Evolutionary conservation across 2,329 filamentous ascomycete species (phyloP).

Genomic region (Colletotrichum cuscutae): DNA sequence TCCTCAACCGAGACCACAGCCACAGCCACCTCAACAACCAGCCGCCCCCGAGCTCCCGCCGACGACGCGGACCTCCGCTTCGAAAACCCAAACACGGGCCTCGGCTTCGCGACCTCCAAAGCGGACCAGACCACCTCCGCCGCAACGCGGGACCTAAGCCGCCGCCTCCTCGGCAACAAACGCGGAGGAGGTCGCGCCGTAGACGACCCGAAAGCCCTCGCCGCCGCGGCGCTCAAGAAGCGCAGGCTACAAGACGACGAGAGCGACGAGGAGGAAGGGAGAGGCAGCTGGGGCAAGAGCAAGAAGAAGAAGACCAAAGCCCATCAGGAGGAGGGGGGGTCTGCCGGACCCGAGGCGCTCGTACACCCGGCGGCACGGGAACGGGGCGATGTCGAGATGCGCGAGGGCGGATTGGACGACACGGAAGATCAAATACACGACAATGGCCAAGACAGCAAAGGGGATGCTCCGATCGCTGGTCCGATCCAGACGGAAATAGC

Average conservation of each 20-base stretch:
- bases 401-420: background rate
- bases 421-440: background rate
- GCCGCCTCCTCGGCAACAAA: slow-evolving; percentile 41
- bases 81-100: slow-evolving; percentile 49
- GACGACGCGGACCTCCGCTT: slow-evolving; percentile 34
- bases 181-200: slow-evolving; percentile 5
- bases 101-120: slow-evolving; percentile 49
- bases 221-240: slow-evolving; percentile 19
- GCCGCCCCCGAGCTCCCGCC: background rate
- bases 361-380: background rate
- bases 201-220: slow-evolving; percentile 29
- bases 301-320: slow-evolving; percentile 44
- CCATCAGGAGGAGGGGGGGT: slow-evolving; percentile 24
- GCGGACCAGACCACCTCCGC: slow-evolving; percentile 41
- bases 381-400: background rate
- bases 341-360: background rate
- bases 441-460: background rate
- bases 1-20: background rate
- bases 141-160: slow-evolving; percentile 43
- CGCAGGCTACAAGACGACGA: slow-evolving; percentile 36
- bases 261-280: slow-evolving; percentile 47
- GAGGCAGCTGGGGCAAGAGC: slow-evolving; percentile 50
- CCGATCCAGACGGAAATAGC: background rate
- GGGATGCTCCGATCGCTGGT: background rate
- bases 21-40: background rate